phyloP scores from a whole-genome alignment of 129 eudicot genomes.

The Helianthus tuberosus region DNA sequence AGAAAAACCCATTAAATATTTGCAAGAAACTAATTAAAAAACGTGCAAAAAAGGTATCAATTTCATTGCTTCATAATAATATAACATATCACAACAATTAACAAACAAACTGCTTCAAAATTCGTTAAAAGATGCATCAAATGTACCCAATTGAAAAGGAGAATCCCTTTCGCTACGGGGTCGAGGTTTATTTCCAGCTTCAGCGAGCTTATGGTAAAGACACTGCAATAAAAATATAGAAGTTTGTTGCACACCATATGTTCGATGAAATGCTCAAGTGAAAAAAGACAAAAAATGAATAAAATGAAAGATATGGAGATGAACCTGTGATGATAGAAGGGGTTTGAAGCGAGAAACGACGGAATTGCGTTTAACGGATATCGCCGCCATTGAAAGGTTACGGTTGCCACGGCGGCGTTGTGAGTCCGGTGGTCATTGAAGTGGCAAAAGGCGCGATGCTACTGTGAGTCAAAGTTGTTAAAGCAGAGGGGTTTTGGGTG shows the following conservation, averaged over 20 bases:
- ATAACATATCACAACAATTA: background rate
- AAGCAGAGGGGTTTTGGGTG: no score
- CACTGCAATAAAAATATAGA: slow-evolving; percentile 30
- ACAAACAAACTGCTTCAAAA: background rate
- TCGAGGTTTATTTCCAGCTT: slow-evolving; percentile 29
- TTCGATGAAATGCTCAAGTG: slow-evolving; percentile 46
- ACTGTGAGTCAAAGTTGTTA: background rate
- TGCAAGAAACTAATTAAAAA: background rate
- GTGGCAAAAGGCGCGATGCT: slow-evolving; percentile 12
- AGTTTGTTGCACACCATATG: slow-evolving; percentile 31
- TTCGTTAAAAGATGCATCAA: background rate
- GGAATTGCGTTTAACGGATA: slow-evolving; percentile 38
- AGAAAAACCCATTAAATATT: background rate
- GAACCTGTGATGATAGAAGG: slow-evolving; percentile 49
- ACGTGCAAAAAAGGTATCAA: background rate
- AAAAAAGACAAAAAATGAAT: background rate
- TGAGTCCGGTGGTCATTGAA: slow-evolving; percentile 28
- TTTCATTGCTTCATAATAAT: background rate
- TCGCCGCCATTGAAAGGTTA: slow-evolving; percentile 38
- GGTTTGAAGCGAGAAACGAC: slow-evolving; percentile 46
- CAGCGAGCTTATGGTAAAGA: slow-evolving; percentile 34
- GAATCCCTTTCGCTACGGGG: slow-evolving; percentile 14
- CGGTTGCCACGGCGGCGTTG: slow-evolving; percentile 38
- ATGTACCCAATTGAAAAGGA: slow-evolving; percentile 21
- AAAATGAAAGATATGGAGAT: background rate